Base-by-base conservation (phyloP, 2,329 filamentous ascomycete species). In the Salinomyces thailandicus region DNA sequence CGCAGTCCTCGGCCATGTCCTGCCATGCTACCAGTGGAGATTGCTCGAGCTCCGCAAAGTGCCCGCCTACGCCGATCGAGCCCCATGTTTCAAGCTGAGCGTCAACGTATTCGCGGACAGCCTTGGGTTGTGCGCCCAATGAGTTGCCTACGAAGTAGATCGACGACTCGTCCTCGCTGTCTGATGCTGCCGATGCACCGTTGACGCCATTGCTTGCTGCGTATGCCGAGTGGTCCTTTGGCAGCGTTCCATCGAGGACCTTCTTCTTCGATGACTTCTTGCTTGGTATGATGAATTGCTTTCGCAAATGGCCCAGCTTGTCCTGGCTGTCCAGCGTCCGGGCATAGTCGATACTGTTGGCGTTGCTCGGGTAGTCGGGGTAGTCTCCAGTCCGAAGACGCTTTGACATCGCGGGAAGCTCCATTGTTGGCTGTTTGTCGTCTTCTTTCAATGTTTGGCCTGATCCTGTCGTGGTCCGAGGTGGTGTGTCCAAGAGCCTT, bases 121-220 rank as follows among this genome's bases (percentile, higher is more conserved):
- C 73, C 47, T 75, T 77, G 31, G 86, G 85, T 57, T 93, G 86
- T 5, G 87, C 73, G 19, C 86, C 86, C 1, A 94, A 71, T 0
- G 85, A 93, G 64, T 94, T 93, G 36, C 86, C 87, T 47, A 85
- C 87, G 48, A 94, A 78, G 61, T 94, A 94, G 42, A 85, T 79
- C 42, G 70, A 72, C 7, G 18, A 15, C 32, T 66, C 62, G 16
- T 68, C 63, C 14, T 48, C 38, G 15, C 20, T 14, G 12, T 35
- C 28, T 19, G 20, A n/a, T 14, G 26, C 12, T 5, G 17, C 31
- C 16, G 19, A 20, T 15, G 18, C 15, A 20, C 31, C 18, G 15
- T 33, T 24, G 31, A 15, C 18, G 8, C 31, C 31, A 24, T 33
- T 33, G 18, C 18, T 33, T n/a, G 13, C 12, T 24, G 12, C 5